Conservation (phyloP, 306 rosid genomes). For the Urtica urens region DNA sequence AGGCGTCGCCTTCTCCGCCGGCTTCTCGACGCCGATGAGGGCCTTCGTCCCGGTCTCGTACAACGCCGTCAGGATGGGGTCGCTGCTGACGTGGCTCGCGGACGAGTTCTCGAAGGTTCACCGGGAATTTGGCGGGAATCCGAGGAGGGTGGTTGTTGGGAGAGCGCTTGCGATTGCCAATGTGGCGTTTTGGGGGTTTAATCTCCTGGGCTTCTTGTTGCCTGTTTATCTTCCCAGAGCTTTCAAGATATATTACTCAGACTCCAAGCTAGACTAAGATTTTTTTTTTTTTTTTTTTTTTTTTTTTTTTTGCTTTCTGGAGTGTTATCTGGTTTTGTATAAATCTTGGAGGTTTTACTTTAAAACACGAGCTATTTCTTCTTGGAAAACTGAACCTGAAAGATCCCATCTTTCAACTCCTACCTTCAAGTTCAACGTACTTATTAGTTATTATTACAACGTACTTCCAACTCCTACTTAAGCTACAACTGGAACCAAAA, state of each 20-base stretch:
- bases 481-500: slow-evolving; percentile 7
- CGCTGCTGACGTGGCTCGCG: slow-evolving; percentile 61
- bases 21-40: slow-evolving; percentile 54
- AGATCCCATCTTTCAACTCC: too few species aligned
- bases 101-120: slow-evolving; percentile 46
- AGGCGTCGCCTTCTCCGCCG: slow-evolving; percentile 41
- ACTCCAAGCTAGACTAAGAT: slow-evolving; percentile 13
- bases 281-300: background rate
- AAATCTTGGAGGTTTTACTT: background rate
- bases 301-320: background rate
- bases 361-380: slow-evolving; percentile 1
- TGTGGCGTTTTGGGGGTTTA: slow-evolving; percentile 82
- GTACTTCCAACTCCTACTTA: slow-evolving; percentile 24
- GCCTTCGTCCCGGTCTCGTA: slow-evolving; percentile 76
- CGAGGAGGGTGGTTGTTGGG: slow-evolving; percentile 37
- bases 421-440: too few species aligned
- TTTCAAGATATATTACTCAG: slow-evolving; percentile 52
- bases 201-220: slow-evolving; percentile 77
- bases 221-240: slow-evolving; percentile 89
- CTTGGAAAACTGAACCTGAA: slow-evolving; percentile 7
- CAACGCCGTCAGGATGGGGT: slow-evolving; percentile 63
- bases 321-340: background rate
- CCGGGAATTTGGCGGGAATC: slow-evolving; percentile 36
- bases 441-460: too few species aligned
- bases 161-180: slow-evolving; percentile 71